Conservation (phyloP, 345 rosid genomes). For the Acer negundo region DNA sequence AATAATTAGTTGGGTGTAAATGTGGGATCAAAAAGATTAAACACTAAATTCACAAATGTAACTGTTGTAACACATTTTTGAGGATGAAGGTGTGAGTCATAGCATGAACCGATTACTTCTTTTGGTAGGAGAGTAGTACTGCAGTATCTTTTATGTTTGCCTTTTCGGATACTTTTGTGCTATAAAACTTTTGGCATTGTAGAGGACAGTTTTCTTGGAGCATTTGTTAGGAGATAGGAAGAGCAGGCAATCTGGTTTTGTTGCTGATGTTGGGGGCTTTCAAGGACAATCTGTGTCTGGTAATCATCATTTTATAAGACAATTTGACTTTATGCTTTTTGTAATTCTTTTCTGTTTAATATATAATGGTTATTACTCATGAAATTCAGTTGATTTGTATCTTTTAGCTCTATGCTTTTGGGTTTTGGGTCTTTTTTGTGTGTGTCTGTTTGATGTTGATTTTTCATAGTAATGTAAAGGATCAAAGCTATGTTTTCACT, state of each 20-base stretch:
- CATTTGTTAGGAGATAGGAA: constrained; percentile 29
- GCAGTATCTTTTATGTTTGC: background rate
- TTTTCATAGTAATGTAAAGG: background rate
- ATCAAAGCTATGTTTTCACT: background rate
- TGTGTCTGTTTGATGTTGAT: background rate
- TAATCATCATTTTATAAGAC: constrained; percentile 26
- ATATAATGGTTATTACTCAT: background rate
- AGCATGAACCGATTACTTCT: too few species aligned
- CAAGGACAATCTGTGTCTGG: constrained; percentile 30
- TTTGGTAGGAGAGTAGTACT: constrained; percentile 3
- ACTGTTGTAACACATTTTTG: background rate
- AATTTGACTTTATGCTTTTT: background rate
- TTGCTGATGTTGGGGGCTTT: constrained; percentile 16
- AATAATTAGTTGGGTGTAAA: background rate
- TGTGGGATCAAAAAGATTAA: background rate
- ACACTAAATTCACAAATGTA: constrained; percentile 13
- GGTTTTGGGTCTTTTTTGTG: background rate
- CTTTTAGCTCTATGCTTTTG: constrained; percentile 8
- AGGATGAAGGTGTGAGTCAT: background rate
- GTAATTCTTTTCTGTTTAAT: background rate
- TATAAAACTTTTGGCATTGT: constrained; percentile 23
- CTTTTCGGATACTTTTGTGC: background rate
- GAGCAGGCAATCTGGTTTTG: constrained; percentile 25
- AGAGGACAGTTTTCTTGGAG: constrained; percentile 49
- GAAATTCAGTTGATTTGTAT: background rate